Base-by-base conservation (phyloP, 768 basidiomycete species). In the Strobilomyces confusus region DNA sequence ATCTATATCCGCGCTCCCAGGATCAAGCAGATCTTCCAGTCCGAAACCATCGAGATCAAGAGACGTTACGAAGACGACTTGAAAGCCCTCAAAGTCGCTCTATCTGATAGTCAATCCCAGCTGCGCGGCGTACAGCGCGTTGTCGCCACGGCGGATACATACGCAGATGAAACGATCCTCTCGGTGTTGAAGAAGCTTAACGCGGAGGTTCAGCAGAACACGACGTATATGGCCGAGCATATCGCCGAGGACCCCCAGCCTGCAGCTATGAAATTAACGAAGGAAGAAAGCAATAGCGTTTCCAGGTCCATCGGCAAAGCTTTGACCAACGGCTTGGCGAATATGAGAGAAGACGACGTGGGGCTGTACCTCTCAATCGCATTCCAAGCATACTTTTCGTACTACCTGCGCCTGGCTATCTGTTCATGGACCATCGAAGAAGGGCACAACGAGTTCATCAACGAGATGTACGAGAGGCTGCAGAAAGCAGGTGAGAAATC, bases 341-440 rank as follows among this genome's bases (percentile, higher is more conserved):
- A 9, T n/a, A 43, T 40, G 22, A n/a, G 33, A 0, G 13, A 2
- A 44, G 37, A 52, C 1, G 50, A 52, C 14, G 36, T 49, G 2
- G 33, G 26, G 0, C 7, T 52, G 20, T 59, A 44, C n/a, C 59
- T 60, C 41, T 36, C 9, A n/a, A n/a, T n/a, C n/a, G n/a, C n/a
- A n/a, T n/a, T n/a, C n/a, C n/a, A n/a, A n/a, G n/a, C n/a, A n/a
- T 49, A 30, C 30, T 14, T 59, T 13, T 49, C 52, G 7, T 33
- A 42, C 36, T 41, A 48, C 19, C 2, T 59, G 1, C 20, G 25
- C 23, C 29, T 9, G 17, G n/a, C 51, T 32, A 30, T 59, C 8
- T 59, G 52, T 3, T 59, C 58, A 17, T 59, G 58, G 58, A 59
- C 57, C 23, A 29, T 23, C 34, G 25, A 59, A 20, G 29, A 37